Evolutionary conservation across 768 basidiomycete species (phyloP).

Genomic region (Collybia mongolica): DNA sequence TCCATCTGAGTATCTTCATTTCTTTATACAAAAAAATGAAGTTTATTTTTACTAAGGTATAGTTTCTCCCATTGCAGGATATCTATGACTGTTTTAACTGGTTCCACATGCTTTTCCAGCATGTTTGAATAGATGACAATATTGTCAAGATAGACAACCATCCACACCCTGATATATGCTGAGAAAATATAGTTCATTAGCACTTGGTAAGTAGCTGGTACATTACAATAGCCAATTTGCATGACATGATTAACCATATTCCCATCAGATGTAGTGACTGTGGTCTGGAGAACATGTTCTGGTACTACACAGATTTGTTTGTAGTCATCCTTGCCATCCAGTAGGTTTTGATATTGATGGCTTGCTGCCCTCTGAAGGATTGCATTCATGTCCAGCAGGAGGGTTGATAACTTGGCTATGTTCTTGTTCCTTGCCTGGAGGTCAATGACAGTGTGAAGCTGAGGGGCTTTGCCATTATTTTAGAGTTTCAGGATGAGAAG

Average conservation of each 20-base stretch:
- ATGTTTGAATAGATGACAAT: conserved; percentile 10
- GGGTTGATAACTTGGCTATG: conserved; percentile 21
- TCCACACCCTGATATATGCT: conserved; percentile 3
- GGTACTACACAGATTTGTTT: conserved; percentile 30
- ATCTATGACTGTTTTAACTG: conserved; percentile 12
- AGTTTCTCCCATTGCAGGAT: conserved; percentile 25
- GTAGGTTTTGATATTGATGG: conserved; percentile 21
- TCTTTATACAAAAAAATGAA: conserved; percentile 20
- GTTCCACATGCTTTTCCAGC: conserved; percentile 8
- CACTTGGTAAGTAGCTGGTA: conserved; percentile 6
- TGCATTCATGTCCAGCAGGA: no score
- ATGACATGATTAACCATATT: conserved; percentile 25
- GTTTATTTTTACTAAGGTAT: conserved; percentile 28
- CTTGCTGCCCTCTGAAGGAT: conserved; percentile 18
- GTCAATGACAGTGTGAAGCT: conserved; percentile 35
- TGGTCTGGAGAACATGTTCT: conserved; percentile 15
- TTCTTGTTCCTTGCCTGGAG: conserved; percentile 33
- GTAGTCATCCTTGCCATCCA: conserved; percentile 34
- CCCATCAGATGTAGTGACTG: conserved; percentile 22
- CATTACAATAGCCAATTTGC: conserved; percentile 15
- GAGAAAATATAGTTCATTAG: conserved; percentile 10
- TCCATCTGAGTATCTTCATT: conserved; percentile 24
- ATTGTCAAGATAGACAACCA: conserved; percentile 11
- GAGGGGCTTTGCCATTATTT: conserved; percentile 16
- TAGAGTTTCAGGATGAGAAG: conserved; percentile 19